Evolutionary conservation across 2,329 filamentous ascomycete species (phyloP), one percentile per base, ranked within the genome.

Genomic region (Mollisia scopiformis): DNA sequence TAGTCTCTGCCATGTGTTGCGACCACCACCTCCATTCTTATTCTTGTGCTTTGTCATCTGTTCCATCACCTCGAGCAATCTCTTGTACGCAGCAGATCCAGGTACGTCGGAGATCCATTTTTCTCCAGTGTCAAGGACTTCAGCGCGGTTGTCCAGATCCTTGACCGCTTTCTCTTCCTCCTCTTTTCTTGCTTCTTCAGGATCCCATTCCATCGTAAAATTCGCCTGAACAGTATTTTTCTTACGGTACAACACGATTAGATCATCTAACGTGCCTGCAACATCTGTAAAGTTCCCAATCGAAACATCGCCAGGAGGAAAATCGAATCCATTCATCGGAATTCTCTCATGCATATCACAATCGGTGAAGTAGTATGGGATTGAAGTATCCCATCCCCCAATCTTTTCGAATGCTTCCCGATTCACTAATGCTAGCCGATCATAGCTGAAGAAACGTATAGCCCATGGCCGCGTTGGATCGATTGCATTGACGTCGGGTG

Each of bases 341-440:
- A 84, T 64, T 3, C 82, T 76, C 13, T 73, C 72, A 66, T 84
- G 80, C 74, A 82, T 79, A 68, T 85, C 83, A 71, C 83, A 87
- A 67, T 86, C 83, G 27, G 79, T 82, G 58, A 80, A 76, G 69
- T 86, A 86, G 67, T 80, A 86, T 0, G 83, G 81, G 43, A 88
- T 85, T 58, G 81, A 73, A 1, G 80, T 80, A 67, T 87, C 84
- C 81, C 83, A 87, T 0, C 77, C 81, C 25, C 83, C 78, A 23
- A 67, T 21, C 0, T 52, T 76, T 63, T 80, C 77, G 67, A 79
- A 80, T 0, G 82, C 81, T 13, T 70, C 74, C 13, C 79, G 79
- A 66, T 87, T 86, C 43, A 86, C 81, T 1, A 86, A 74, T 2
- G 83, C 78, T 2, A 87, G 75, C 64, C 82, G 80, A 68, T 87